Base-by-base conservation (phyloP, 805 yeast species). In the Monosporozyma solicola region DNA sequence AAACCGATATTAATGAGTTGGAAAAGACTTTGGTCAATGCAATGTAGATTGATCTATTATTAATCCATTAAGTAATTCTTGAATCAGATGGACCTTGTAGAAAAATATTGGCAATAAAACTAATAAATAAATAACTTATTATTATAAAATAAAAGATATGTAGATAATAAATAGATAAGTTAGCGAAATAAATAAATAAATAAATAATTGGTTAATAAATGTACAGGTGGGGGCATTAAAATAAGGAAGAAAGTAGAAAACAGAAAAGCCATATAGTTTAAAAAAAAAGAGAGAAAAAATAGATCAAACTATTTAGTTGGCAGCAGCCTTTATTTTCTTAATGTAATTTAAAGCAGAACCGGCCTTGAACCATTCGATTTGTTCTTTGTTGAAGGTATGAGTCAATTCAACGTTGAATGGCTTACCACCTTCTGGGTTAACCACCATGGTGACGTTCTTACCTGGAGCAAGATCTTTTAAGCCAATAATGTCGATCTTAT, bases 281-380 rank as follows among this genome's bases (percentile, higher is more conserved):
- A 16, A 39, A 39, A 39, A 9, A n/a, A 4, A 13, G 22, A 13
- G 25, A 22, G 4, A 41, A 13, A 43, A 3, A 15, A 15, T 15
- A 35, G 15, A 35, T n/a, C n/a, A 35, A 13, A 35, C n/a, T 35
- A n/a, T 35, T 35, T 35, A 35, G 13, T 35, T 35, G 16, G 46
- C 46, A 43, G 46, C 46, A 43, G 47, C 27, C 37, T 53, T 57
- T 20, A 51, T 55, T 20, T 48, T 50, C 54, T 61, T 64, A 48
- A 64, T 64, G 81, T 85, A 88, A 88, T 94, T 94, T 78, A 94
- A 85, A 73, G 99, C 99, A 65, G 97, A 90, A 79, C 99, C 99
- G 68, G 85, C 83, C 82, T 88, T 92, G 87, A 92, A 92, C 98
- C 98, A 92, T 73, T 88, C 97, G 71, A 92, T 87, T 81, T 92